Evolutionary conservation across 1,139 yeast species (phyloP).

Genomic region (Yamadazyma taylorii): DNA sequence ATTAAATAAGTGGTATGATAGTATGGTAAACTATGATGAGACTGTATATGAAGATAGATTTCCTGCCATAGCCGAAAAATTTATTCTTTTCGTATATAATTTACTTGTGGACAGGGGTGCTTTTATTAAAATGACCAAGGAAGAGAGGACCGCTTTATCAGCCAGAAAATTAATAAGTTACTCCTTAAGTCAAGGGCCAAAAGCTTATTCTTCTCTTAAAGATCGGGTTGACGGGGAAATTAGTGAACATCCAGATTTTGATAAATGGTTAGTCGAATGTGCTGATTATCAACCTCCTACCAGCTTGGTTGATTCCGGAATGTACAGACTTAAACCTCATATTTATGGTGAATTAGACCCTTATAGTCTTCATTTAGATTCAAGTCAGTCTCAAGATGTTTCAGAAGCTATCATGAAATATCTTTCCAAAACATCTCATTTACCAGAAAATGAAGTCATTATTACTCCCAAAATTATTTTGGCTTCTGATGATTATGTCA

Average conservation of each 20-base stretch:
- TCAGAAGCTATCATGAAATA: constrained; percentile 31
- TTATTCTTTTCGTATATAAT: constrained; percentile 56
- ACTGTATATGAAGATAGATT: constrained; percentile 64
- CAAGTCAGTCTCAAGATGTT: constrained; percentile 34
- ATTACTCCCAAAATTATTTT: constrained; percentile 30
- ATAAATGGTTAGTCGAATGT: constrained; percentile 34
- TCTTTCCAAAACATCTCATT: constrained; percentile 27
- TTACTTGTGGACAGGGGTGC: constrained; percentile 54
- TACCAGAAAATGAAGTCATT: constrained; percentile 41
- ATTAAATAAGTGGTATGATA: constrained; percentile 52
- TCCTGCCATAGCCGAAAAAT: constrained; percentile 48
- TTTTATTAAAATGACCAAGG: constrained; percentile 33
- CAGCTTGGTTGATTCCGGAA: constrained; percentile 40
- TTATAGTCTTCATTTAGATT: constrained; percentile 35
- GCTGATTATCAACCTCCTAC: constrained; percentile 46
- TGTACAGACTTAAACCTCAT: constrained; percentile 46
- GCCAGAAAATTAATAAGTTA: constrained; percentile 45
- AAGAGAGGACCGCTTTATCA: constrained; percentile 22
- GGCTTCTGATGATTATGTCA: constrained; percentile 40
- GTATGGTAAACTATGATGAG: constrained; percentile 29
- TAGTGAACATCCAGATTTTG: constrained; percentile 35
- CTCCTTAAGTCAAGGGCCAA: constrained; percentile 52
- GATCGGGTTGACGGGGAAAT: constrained; percentile 36
- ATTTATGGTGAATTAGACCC: constrained; percentile 38
- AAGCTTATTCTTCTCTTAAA: constrained; percentile 51